Evolutionary conservation across 768 basidiomycete genomes (phyloP), one percentile per base, ranked within the genome.

Genomic region (Hemileccinum impolitum): DNA sequence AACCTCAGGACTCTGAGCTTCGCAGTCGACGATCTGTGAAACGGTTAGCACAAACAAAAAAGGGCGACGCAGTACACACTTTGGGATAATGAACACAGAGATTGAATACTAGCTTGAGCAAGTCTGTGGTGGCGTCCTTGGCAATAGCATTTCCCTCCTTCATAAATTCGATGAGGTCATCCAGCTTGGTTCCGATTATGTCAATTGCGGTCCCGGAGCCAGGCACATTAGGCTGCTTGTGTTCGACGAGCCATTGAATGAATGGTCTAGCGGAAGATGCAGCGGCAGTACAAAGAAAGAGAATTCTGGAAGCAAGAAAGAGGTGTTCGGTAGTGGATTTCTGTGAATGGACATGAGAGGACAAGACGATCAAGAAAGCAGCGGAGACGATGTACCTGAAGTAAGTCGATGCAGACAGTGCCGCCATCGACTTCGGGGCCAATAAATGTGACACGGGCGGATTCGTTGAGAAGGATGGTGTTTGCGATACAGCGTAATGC

Each of bases 101-200:
- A 64, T 95, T 94, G 67, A 90, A 94, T 3, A 79, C 73, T 40
- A 93, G 75, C 62, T 97, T 97, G 48, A 97, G 76, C 21, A 93
- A 63, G 65, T 97, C 94, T 4, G 79, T 76, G 71, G 87, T 77
- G 3, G 93, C 90, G 47, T 90, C 88, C 56, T 76, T 77, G 26
- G 81, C 17, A 4, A 19, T 23, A 7, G 18, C 17, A 17, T 75
- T 61, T 49, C 81, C 76, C 35, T 71, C 67, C 36, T 81, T 72
- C 50, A 86, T 71, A 42, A 67, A 70, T 36, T 62, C 66, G 3
- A 72, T 68, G 26, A 88, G 70, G 28, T 75, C 64, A 50, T 88
- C 88, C 15, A 89, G 71, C 55, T 87, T 87, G 13, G 67, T 47
- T 13, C 66, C 70, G 19, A 90, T 75, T 43, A 86, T 75, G 18